Evolutionary conservation across 441 rosid genomes (phyloP), one percentile per base, ranked within the genome.

Genomic region (Corymbia citriodora): DNA sequence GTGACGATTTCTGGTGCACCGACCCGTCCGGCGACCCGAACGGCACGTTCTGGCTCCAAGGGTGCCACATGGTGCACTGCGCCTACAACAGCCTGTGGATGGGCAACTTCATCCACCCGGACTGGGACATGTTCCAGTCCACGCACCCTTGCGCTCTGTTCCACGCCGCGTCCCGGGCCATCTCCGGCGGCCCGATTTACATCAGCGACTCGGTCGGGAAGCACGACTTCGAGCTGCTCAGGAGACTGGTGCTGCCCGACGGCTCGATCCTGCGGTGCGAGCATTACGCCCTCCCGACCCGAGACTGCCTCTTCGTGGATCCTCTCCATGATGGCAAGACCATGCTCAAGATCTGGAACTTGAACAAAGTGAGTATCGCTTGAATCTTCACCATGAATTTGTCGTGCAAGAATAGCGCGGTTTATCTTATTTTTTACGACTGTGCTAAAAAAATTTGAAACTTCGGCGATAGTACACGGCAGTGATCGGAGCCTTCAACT

Each of bases 11-110:
- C 88, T 98, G 99, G 99, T 96, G 98, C 94, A 96, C 97, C 8
- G 99, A 98, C 55, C 99, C 99, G 85, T 97, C 98, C 0, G 99
- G 99, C 2, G 99, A 98, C 89, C 98, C 97, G 50, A 98, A 96
- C 89, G 99, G 98, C 48, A 94, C 99, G 50, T 98, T 94, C 92
- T 98, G 99, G 99, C 97, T 98, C 25, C 99, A 98, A 92, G 99
- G 99, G 2, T 96, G 99, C 92, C 99, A 98, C 93, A 98, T 97
- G 99, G 99, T 98, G 19, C 99, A 98, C 12, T 97, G 99, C 91
- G 99, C 99, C 21, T 97, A 96, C 94, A 98, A 97, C 92, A 98
- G 99, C 92, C 91, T 98, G 74, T 98, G 99, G 99, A 98, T 98
- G 99, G 99, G 99, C 90, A 97, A 88, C 88, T 85, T 90, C 90